A percentile compares a stretch with the other conserved stretches of the same genome.
Conservation (phyloP, 2,329 filamentous ascomycete genomes). For the Cladorrhinum sp. region DNA sequence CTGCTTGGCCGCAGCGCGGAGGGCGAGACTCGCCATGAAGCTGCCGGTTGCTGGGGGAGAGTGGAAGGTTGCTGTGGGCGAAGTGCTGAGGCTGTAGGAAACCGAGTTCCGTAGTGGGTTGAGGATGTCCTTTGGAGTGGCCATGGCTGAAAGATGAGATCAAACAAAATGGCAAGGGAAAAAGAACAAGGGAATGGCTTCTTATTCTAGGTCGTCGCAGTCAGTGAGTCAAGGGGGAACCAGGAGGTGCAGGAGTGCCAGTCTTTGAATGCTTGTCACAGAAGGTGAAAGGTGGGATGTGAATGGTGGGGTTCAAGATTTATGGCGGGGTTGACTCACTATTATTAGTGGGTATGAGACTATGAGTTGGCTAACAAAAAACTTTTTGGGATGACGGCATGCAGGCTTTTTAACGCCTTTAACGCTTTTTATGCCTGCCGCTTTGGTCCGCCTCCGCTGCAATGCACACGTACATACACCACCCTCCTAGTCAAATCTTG, state of each 20-base stretch:
- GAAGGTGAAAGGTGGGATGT: slow-evolving; percentile 10
- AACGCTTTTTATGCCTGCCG: background rate
- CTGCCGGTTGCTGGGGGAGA: slow-evolving; percentile 63
- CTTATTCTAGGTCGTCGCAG: background rate
- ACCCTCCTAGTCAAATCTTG: background rate
- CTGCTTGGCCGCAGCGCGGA: slow-evolving; percentile 59
- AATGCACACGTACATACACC: too few relatives aligned
- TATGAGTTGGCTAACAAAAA: slow-evolving; percentile 17
- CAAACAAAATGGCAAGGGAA: slow-evolving; percentile 13
- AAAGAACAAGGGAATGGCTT: background rate
- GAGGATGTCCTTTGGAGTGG: slow-evolving; percentile 42
- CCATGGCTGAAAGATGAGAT: slow-evolving; percentile 27
- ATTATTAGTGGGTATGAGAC: background rate
- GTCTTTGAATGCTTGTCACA: slow-evolving; percentile 12
- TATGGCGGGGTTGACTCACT: slow-evolving; percentile 27
- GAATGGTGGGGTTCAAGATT: slow-evolving; percentile 20
- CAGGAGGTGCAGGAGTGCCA: slow-evolving; percentile 5
- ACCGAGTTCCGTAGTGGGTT: slow-evolving; percentile 38
- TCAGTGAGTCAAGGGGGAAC: slow-evolving; percentile 3
- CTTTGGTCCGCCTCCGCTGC: background rate
- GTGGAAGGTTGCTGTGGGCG: slow-evolving; percentile 71
- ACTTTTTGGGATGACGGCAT: slow-evolving; percentile 26
- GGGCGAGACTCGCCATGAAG: slow-evolving; percentile 41
- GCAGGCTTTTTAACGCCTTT: background rate
- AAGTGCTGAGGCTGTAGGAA: slow-evolving; percentile 63